Evolutionary conservation across 2,329 filamentous ascomycete genomes (phyloP).

Genomic region (Phialocephala sp.): DNA sequence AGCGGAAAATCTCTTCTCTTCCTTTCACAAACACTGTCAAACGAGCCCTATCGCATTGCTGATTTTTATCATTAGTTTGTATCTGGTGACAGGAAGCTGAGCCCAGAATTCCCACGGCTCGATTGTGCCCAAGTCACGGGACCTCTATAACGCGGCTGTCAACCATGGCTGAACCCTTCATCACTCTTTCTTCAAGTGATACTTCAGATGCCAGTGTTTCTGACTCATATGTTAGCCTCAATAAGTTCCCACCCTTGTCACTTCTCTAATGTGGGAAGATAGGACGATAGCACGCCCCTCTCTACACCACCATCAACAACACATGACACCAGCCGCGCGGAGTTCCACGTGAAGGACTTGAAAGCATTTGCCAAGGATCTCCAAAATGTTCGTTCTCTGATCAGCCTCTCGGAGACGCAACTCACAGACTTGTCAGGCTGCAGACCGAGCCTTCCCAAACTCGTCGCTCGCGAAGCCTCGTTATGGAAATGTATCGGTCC

Average conservation of each 20-base stretch:
- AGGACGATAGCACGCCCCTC: conserved; percentile 24
- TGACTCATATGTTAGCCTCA: conserved; percentile 19
- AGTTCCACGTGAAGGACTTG: conserved; percentile 23
- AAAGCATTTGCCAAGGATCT: conserved; percentile 21
- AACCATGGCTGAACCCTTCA: conserved; percentile 9
- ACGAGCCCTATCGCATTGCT: too few relatives aligned
- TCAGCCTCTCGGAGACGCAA: background rate
- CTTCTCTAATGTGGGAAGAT: background rate
- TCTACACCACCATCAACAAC: conserved; percentile 14
- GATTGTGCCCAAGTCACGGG: background rate
- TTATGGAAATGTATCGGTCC: conserved; percentile 33
- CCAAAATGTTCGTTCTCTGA: conserved; percentile 13
- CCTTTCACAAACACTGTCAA: too few relatives aligned
- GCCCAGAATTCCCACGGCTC: too few relatives aligned
- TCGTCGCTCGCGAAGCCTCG: conserved; percentile 20
- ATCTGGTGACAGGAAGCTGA: too few relatives aligned
- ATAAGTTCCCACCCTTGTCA: background rate
- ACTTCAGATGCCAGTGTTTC: conserved; percentile 14
- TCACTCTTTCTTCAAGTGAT: conserved; percentile 16
- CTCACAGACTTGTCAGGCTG: conserved; percentile 28
- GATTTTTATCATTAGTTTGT: too few relatives aligned
- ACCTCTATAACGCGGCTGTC: conserved; percentile 2
- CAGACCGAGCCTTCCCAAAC: conserved; percentile 34
- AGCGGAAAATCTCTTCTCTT: too few relatives aligned
- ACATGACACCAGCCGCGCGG: conserved; percentile 22